Base-by-base conservation (phyloP, 768 basidiomycete species). In the Pleurotus sapidus region DNA sequence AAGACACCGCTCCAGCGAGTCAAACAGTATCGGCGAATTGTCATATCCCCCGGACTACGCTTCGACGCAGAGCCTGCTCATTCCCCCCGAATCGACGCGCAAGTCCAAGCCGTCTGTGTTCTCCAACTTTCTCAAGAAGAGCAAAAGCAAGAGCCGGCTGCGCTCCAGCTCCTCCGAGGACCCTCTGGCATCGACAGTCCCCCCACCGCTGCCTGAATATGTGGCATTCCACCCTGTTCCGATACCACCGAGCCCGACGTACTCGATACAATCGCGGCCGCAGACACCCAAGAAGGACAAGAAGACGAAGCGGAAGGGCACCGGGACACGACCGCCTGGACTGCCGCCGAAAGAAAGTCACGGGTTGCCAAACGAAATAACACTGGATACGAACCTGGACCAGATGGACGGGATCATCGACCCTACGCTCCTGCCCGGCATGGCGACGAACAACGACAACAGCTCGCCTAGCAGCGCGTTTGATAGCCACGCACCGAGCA, bases 351-450 rank as follows among this genome's bases (percentile, higher is more conserved):
- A 67, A 34, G 70, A 70, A 48, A 66, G 62, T 30, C 66, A 64
- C 25, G 72, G 72, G 43, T 67, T 67, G 45, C 72, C 70, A 45
- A 69, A 68, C 37, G 71, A 73, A 20, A 72, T 83, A 57, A 72
- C 69, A 20, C 79, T 90, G 43, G 88, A 91, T 68, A 83, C 82
- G 17, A 82, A 93, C 66, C 68, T 92, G 45, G 81, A 87, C 8
- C 72, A 82, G 50, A 93, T 97, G 82, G 87, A 90, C 39, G 95
- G 89, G 5, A 93, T 97, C 65, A 74, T 96, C 60, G 77, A 93
- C 68, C 70, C 74, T 0, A 71, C 64, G 39, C 57, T 62, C 61
- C 65, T 65, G 59, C 58, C 64, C 54, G 61, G 56, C 49, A 56
- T 55, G 50, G 66, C 38, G 59, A 57, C 63, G n/a, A 65, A 66